A percentile compares a stretch with the other conserved stretches of the same genome.
Evolutionary conservation across 2,329 filamentous ascomycete genomes (phyloP).

Genomic region (Trematosphaeria pertusa): DNA sequence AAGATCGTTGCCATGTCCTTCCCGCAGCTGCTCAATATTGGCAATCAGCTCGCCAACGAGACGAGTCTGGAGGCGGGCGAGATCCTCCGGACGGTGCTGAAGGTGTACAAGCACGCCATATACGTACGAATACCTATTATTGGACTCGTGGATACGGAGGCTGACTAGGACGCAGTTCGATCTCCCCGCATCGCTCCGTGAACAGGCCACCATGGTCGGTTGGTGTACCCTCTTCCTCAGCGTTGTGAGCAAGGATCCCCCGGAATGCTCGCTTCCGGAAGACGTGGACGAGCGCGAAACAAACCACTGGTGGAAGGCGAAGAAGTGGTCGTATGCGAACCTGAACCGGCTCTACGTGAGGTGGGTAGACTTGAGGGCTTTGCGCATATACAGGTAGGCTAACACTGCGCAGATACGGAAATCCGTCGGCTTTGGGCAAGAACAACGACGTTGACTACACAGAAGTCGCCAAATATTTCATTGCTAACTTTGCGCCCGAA

Average conservation of each 20-base stretch:
- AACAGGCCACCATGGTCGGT: conserved; percentile 83
- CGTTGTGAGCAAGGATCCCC: conserved; percentile 84
- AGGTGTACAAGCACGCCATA: conserved; percentile 97
- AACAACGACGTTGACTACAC: conserved; percentile 77
- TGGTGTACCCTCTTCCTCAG: conserved; percentile 97
- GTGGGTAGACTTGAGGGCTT: conserved; percentile 55
- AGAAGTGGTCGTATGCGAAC: conserved; percentile 99
- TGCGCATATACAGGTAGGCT: conserved; percentile 9
- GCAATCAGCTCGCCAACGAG: conserved; percentile 86
- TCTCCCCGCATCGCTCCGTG: conserved; percentile 76
- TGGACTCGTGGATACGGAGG: conserved; percentile 19
- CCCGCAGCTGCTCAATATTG: conserved; percentile 84
- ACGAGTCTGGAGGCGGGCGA: conserved; percentile 93
- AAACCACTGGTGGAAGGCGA: conserved; percentile 99
- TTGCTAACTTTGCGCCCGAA: conserved; percentile 88
- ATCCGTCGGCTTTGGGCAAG: conserved; percentile 76
- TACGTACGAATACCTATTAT: conserved; percentile 69
- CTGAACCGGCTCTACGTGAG: conserved; percentile 93
- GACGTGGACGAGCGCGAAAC: conserved; percentile 85
- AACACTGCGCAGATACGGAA: conserved; percentile 77
- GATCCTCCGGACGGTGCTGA: conserved; percentile 93
- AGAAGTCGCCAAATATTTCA: conserved; percentile 89
- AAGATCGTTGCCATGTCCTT: conserved; percentile 93
- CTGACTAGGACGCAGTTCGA: conserved; percentile 71
- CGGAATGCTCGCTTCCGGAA: conserved; percentile 78